Conservation (phyloP, 345 rosid species). For the Psidium guajava region DNA sequence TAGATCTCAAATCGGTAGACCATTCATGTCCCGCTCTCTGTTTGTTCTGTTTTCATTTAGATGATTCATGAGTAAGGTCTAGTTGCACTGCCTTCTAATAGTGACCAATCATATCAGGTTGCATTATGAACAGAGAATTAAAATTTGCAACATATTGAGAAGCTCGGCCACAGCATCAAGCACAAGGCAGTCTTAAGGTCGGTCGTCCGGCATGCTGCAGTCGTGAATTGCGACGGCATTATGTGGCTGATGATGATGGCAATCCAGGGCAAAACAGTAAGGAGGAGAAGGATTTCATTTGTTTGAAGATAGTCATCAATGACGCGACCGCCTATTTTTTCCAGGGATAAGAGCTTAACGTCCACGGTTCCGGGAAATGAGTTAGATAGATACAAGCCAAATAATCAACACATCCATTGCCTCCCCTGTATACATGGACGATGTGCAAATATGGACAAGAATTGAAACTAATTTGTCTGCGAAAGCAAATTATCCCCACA, state of each 20-base stretch:
- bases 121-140: background rate
- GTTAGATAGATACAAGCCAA: background rate
- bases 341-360: background rate
- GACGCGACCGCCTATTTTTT: background rate
- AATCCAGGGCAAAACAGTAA: background rate
- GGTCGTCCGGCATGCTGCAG: background rate
- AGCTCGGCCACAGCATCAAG: background rate
- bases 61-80: background rate
- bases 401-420: background rate
- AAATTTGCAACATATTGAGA: background rate
- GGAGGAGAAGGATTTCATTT: background rate
- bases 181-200: background rate
- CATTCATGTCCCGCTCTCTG: background rate
- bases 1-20: background rate
- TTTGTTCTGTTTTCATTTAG: background rate
- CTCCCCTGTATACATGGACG: background rate
- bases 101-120: background rate
- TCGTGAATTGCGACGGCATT: background rate
- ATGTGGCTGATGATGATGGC: background rate
- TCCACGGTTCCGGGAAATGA: background rate
- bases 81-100: background rate
- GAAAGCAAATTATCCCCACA: no score
- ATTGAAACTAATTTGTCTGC: no score
- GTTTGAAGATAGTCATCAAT: background rate
- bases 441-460: background rate